Percentiles rank a stretch among this genome's conserved stretches.
Conservation (phyloP, 805 yeast species). For the Sungouiozyma intestinalis region DNA sequence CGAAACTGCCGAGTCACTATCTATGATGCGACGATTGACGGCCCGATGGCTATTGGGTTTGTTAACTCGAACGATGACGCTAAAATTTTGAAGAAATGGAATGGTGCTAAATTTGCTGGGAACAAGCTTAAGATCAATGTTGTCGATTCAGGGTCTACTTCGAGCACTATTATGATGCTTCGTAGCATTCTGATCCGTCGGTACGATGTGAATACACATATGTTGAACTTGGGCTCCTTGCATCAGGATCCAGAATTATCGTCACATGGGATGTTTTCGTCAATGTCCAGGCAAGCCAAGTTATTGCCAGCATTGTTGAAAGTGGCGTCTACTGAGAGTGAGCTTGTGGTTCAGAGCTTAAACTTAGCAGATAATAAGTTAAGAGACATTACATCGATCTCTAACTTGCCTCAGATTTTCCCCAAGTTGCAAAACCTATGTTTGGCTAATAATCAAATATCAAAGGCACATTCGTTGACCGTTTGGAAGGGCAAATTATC, state of each 20-base stretch:
- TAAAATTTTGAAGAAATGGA: constrained; percentile 45
- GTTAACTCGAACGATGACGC: constrained; percentile 53
- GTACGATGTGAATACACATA: constrained; percentile 52
- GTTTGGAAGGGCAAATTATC: constrained; percentile 70
- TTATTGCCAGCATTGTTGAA: constrained; percentile 87
- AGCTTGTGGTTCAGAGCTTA: constrained; percentile 49
- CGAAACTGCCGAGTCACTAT: constrained; percentile 55
- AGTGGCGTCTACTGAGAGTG: constrained; percentile 48
- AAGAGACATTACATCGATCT: constrained; percentile 46
- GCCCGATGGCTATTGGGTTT: constrained; percentile 47
- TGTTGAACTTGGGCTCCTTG: constrained; percentile 62
- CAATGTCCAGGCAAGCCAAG: constrained; percentile 56
- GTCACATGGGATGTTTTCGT: constrained; percentile 53
- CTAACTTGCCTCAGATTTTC: constrained; percentile 59
- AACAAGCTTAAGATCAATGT: constrained; percentile 46
- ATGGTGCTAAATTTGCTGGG: constrained; percentile 77
- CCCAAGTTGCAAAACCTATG: constrained; percentile 75
- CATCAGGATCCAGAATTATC: constrained; percentile 51
- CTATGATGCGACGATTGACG: constrained; percentile 42
- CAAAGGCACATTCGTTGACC: constrained; percentile 50
- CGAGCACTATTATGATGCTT: constrained; percentile 51
- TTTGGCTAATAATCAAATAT: constrained; percentile 62
- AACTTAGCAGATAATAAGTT: constrained; percentile 60
- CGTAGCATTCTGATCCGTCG: constrained; percentile 51
- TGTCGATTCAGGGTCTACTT: constrained; percentile 14